phyloP scores from a whole-genome alignment of 208 protist species.

The Crithidia fasciculata region DNA sequence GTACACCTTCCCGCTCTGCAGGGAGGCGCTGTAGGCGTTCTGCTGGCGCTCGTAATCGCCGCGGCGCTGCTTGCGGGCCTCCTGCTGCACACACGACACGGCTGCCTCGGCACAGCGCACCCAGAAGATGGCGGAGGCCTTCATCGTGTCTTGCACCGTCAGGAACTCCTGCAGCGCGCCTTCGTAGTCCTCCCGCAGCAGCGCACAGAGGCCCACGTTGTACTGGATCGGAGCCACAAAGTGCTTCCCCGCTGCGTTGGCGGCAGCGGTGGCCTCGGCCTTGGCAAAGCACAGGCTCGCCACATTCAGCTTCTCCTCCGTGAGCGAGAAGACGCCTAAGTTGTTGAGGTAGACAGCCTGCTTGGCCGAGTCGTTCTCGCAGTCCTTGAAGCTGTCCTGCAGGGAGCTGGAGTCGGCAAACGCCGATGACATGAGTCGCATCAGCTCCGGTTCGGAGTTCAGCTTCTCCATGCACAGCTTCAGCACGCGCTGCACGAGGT shows the following conservation, averaged over 20 bases:
- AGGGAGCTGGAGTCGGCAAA: conserved; percentile 81
- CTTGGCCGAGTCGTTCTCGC: conserved; percentile 45
- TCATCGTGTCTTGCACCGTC: conserved; percentile 78
- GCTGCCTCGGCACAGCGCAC: conserved; percentile 83
- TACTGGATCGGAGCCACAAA: conserved; percentile 67
- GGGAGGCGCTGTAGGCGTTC: conserved; percentile 55
- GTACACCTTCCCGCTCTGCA: conserved; percentile 73
- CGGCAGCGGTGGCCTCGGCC: conserved; percentile 56
- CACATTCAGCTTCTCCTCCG: conserved; percentile 77
- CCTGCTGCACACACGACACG: conserved; percentile 58
- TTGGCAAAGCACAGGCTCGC: conserved; percentile 86
- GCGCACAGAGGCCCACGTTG: conserved; percentile 86
- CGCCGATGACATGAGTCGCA: conserved; percentile 54
- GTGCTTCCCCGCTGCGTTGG: conserved; percentile 37
- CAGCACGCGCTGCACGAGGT: conserved; percentile 78
- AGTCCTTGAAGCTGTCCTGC: conserved; percentile 66
- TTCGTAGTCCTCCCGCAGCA: conserved; percentile 79
- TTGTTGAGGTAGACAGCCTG: conserved; percentile 87
- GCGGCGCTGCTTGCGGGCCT: conserved; percentile 36
- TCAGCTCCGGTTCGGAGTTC: conserved; percentile 49
- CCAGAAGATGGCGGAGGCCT: conserved; percentile 81
- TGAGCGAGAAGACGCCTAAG: conserved; percentile 80
- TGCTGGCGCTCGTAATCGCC: conserved; percentile 83
- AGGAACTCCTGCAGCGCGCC: conserved; percentile 76
- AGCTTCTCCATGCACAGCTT: conserved; percentile 47